phyloP scores from a whole-genome alignment of 2,329 filamentous ascomycete species.

The Phoma sp. region DNA sequence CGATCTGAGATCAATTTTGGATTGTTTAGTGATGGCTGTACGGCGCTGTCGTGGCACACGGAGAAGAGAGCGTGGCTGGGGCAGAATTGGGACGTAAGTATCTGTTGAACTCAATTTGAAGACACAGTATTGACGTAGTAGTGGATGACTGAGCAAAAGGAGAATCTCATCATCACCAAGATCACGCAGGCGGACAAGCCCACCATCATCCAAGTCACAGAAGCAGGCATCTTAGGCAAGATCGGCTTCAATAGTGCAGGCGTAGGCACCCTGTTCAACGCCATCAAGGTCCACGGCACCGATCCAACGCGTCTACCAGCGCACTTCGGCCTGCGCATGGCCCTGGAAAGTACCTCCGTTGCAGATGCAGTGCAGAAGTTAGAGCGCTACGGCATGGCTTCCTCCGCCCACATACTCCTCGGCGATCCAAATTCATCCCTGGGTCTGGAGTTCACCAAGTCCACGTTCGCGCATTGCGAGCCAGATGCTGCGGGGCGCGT shows the following conservation, averaged over 20 bases:
- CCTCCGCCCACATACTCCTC: conserved; percentile 62
- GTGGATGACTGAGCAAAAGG: conserved; percentile 61
- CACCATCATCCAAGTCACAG: conserved; percentile 63
- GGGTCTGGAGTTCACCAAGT: conserved; percentile 59
- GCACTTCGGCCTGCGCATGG: conserved; percentile 66
- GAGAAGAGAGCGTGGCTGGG: conserved; percentile 52
- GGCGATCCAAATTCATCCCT: conserved; percentile 57
- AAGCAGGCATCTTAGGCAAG: conserved; percentile 69
- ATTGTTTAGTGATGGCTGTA: conserved; percentile 66
- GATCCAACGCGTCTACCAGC: conserved; percentile 62
- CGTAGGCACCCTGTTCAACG: conserved; percentile 68
- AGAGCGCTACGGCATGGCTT: conserved; percentile 58
- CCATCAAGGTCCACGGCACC: conserved; percentile 65
- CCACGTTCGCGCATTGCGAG: conserved; percentile 40
- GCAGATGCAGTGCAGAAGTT: conserved; percentile 57
- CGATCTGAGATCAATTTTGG: conserved; percentile 66
- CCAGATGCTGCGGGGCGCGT: conserved; percentile 46
- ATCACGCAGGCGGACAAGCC: conserved; percentile 56
- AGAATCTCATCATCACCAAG: conserved; percentile 59
- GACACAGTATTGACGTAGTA: conserved; percentile 17
- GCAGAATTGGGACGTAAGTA: conserved; percentile 65
- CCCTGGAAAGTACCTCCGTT: conserved; percentile 60
- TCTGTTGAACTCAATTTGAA: background rate
- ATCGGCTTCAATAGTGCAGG: conserved; percentile 68
- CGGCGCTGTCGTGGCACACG: conserved; percentile 58